Conservation (phyloP, 768 basidiomycete species). For the Asterophora lycoperdoides region DNA sequence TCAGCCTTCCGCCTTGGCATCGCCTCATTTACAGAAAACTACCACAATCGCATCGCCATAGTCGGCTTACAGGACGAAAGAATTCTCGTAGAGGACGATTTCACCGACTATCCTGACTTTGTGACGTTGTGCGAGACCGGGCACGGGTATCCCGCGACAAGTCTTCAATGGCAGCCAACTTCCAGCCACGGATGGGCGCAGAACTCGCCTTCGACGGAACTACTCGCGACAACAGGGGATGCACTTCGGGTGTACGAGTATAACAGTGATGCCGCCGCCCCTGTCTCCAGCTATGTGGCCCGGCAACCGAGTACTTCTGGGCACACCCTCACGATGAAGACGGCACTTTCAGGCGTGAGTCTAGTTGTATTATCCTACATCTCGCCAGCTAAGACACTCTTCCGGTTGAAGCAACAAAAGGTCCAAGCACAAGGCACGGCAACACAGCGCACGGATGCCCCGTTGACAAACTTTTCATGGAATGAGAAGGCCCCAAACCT, state of each 20-base stretch:
- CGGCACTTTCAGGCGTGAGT: conserved; percentile 77
- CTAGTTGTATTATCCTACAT: conserved; percentile 6
- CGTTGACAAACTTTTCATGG: conserved; percentile 97
- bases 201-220: conserved; percentile 64
- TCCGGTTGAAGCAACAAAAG: conserved; percentile 69
- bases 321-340: conserved; percentile 69
- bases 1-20: conserved; percentile 83
- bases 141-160: conserved; percentile 92
- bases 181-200: conserved; percentile 62
- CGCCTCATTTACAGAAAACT: conserved; percentile 82
- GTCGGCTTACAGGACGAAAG: conserved; percentile 81
- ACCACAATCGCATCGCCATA: conserved; percentile 75
- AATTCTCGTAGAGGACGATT: conserved; percentile 83
- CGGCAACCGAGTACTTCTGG: conserved; percentile 52
- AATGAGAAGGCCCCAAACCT: conserved; percentile 87
- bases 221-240: conserved; percentile 93
- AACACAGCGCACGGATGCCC: conserved; percentile 77
- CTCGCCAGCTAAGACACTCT: conserved; percentile 3
- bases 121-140: conserved; percentile 77
- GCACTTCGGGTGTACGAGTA: conserved; percentile 92
- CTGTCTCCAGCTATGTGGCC: conserved; percentile 66
- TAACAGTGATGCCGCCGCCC: conserved; percentile 55
- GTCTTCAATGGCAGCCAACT: conserved; percentile 90
- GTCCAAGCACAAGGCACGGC: conserved; percentile 76
- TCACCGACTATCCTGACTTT: conserved; percentile 81